These are phyloP conservation scores for Aphanoascus verrucosus DNA, from an alignment of 2,329 filamentous ascomycete genomes.

Conservation along the genomic window DNA sequence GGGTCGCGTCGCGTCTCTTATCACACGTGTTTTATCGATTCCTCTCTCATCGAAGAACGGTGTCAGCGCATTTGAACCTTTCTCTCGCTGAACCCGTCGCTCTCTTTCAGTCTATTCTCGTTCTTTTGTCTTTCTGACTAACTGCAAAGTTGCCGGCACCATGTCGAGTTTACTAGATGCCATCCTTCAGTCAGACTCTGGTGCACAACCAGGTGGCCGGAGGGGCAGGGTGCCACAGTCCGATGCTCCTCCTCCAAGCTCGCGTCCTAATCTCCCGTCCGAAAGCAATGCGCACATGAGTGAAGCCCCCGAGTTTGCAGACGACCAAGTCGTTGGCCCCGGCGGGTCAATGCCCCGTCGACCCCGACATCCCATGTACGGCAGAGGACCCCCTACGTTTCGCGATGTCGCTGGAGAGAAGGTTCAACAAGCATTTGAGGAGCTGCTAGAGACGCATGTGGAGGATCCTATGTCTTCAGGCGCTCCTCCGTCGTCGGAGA, in stretches of 20 bases:
- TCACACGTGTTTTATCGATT: not conserved
- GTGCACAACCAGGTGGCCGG: not conserved
- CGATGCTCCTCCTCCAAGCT: constrained; percentile 39
- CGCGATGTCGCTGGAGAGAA: constrained; percentile 52
- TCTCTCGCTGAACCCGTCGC: not conserved
- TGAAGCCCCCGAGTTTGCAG: constrained; percentile 49
- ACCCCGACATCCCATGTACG: constrained; percentile 40
- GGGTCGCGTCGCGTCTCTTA: constrained; percentile 6
- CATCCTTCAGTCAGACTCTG: constrained; percentile 12
- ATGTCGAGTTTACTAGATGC: constrained; percentile 15
- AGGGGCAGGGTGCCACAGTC: constrained; percentile 8
- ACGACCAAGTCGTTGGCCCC: constrained; percentile 51
- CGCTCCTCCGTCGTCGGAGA: constrained; percentile 44
- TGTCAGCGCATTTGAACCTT: not conserved
- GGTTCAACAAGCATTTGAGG: constrained; percentile 52
- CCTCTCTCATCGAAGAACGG: not conserved
- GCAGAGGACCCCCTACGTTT: constrained; percentile 47
- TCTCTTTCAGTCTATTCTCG: not conserved
- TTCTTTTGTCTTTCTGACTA: not conserved
- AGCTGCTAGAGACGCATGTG: constrained; percentile 50
- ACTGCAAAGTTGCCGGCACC: not conserved
- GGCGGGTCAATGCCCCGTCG: constrained; percentile 40
- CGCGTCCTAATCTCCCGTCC: constrained; percentile 43
- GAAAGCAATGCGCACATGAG: constrained; percentile 43
- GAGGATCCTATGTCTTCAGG: constrained; percentile 49